Evolutionary conservation across 2,329 filamentous ascomycete genomes (phyloP).

Genomic region (Exserohilum rostratum): DNA sequence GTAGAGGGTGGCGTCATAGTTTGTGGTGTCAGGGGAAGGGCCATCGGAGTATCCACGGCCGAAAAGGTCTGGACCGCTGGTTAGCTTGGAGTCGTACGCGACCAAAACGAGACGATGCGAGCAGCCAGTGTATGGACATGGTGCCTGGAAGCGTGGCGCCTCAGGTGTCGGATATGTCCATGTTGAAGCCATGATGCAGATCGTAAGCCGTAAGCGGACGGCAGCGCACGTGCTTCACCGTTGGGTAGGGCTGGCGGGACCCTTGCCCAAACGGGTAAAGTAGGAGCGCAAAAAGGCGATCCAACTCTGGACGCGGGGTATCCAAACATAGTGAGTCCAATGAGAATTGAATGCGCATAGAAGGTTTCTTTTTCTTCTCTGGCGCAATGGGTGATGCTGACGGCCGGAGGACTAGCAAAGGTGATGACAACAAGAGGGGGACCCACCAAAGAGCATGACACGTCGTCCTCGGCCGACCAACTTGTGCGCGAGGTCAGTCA

Average conservation of each 20-base stretch:
- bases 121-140: not conserved
- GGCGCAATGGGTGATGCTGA: not conserved
- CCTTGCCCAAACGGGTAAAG: slow-evolving; percentile 11
- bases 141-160: not conserved
- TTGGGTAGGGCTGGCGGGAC: slow-evolving; percentile 13
- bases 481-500: slow-evolving; percentile 69
- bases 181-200: slow-evolving; percentile 1
- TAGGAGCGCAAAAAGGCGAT: slow-evolving; percentile 3
- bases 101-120: not conserved
- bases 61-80: slow-evolving; percentile 63
- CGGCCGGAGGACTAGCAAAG: slow-evolving; percentile 2
- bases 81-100: slow-evolving; percentile 8
- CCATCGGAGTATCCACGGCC: slow-evolving; percentile 79
- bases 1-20: slow-evolving; percentile 77
- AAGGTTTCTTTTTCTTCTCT: no score
- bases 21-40: slow-evolving; percentile 63
- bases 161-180: not conserved
- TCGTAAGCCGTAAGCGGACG: slow-evolving; percentile 1
- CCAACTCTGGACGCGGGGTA: slow-evolving; percentile 8
- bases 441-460: slow-evolving; percentile 76
- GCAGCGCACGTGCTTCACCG: slow-evolving; percentile 13
- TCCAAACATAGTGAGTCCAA: not conserved
- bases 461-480: slow-evolving; percentile 71
- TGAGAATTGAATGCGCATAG: no score
- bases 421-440: slow-evolving; percentile 9